phyloP scores from a whole-genome alignment of 305 asterid species.

The Fraxinus paxiana region DNA sequence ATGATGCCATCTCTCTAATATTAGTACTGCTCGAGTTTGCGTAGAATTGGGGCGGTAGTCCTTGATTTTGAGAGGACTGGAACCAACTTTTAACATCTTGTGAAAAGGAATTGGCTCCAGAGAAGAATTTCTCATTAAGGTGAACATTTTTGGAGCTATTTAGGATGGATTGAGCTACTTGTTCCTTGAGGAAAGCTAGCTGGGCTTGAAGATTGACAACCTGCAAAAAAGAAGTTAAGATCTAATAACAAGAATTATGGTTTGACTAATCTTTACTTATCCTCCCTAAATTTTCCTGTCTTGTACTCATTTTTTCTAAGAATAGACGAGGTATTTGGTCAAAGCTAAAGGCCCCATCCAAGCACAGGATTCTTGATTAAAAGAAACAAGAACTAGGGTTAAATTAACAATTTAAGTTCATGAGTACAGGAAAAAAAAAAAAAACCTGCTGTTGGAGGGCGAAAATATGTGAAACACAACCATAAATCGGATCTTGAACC shows the following conservation, averaged over 20 bases:
- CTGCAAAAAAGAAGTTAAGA: constrained; percentile 28
- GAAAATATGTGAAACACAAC: constrained; percentile 89
- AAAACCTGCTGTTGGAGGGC: constrained; percentile 93
- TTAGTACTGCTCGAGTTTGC: constrained; percentile 20
- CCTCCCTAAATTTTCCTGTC: neutral
- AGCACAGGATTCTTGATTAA: neutral
- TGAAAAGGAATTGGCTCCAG: constrained; percentile 24
- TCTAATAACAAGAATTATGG: neutral
- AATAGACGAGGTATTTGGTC: neutral
- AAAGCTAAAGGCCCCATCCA: neutral
- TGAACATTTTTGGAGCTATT: constrained; percentile 35
- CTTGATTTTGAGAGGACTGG: constrained; percentile 39
- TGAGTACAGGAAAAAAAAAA: neutral
- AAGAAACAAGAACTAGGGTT: constrained; percentile 3
- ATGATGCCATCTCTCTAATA: constrained; percentile 8
- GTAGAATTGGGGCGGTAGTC: constrained; percentile 40
- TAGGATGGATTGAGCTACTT: constrained; percentile 53
- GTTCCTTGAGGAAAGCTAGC: constrained; percentile 64
- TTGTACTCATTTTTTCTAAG: neutral
- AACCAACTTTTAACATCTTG: constrained; percentile 66
- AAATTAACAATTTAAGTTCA: neutral
- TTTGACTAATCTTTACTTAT: neutral
- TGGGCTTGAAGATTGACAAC: constrained; percentile 82
- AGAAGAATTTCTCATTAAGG: constrained; percentile 52
- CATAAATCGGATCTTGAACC: constrained; percentile 90